Base-by-base conservation (phyloP, 129 eudicot genomes). In the carrot (Daucus carota) region DNA sequence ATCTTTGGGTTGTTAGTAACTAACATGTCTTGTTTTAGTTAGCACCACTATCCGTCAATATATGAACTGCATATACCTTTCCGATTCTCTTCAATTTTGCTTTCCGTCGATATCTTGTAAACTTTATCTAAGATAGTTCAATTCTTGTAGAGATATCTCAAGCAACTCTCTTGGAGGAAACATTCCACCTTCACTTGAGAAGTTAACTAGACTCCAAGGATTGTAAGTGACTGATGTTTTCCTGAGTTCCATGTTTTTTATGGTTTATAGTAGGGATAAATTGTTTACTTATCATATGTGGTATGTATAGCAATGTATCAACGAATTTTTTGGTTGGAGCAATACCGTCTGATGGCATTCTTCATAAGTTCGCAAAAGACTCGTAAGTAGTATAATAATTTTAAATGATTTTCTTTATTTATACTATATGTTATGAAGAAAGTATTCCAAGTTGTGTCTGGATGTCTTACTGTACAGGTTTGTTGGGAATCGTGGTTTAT, bases 161-260 rank as follows among this genome's bases (percentile, higher is more conserved):
- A 88, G 99, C 87, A 94, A 94, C 92, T 89, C 96, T 79, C 93
- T 94, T 18, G 86, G 97, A 79, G 99, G 99, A 85, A 83, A 72
- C 68, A 86, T 94, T 83, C 99, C 99, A 76, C 40, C 96, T 73
- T 87, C 97, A 60, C 96, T 94, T 77, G 96, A 89, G 77, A 87
- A 89, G 76, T 83, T 94, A 82, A 74, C 18, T 84, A 89, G 77
- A 79, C 97, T 94, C 46, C 72, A 81, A 41, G 76, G 62, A 71
- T 87, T 94, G 99, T 94, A 78, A 92, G 97, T 80, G 50, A 68
- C 40, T 34, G 57, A 73, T 57, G 33, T 73, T 28, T 65, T 26
- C 70, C 41, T 60, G 8, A 63, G 12, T 29, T 72, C 40, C 45
- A 47, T 22, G 57, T 12, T 77, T 28, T 5, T 46, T 5, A 2